These are phyloP conservation scores for Phanerodontia chrysosporium DNA, from an alignment of 768 basidiomycete genomes.

Conservation along the genomic window DNA sequence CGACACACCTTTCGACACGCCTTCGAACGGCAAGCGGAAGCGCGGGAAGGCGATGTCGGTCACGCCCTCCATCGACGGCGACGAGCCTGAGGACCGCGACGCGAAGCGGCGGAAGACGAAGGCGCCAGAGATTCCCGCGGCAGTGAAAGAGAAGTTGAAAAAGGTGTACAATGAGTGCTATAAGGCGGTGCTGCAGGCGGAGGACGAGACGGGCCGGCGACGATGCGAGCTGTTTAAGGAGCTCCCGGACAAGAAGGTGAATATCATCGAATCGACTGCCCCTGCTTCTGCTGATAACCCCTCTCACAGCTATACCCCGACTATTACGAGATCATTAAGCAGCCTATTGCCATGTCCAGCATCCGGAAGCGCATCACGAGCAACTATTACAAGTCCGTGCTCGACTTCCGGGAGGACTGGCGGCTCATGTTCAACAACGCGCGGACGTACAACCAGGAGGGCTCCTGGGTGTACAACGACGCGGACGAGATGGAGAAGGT, in stretches of 20 bases:
- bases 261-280: neutral
- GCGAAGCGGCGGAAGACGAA: conserved; percentile 86
- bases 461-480: conserved; percentile 91
- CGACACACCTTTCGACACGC: conserved; percentile 26
- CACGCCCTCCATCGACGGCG: conserved; percentile 68
- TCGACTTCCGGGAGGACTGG: conserved; percentile 75
- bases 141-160: conserved; percentile 74
- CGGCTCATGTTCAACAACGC: conserved; percentile 93
- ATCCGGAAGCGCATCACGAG: conserved; percentile 74
- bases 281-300: neutral
- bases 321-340: conserved; percentile 84
- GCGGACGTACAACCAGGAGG: conserved; percentile 89
- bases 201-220: conserved; percentile 62
- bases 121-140: conserved; percentile 50
- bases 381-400: conserved; percentile 69
- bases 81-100: conserved; percentile 76
- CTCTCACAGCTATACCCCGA: conserved; percentile 74
- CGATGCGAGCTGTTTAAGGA: conserved; percentile 87
- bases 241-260: conserved; percentile 73
- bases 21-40: conserved; percentile 66
- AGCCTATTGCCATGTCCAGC: conserved; percentile 84
- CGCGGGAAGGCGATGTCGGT: conserved; percentile 74
- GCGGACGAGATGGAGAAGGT: conserved; percentile 93
- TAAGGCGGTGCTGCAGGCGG: conserved; percentile 67
- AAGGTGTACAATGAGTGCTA: conserved; percentile 75